Evolutionary conservation across 2,329 filamentous ascomycete genomes (phyloP).

Genomic region (Botrytis byssoidea): DNA sequence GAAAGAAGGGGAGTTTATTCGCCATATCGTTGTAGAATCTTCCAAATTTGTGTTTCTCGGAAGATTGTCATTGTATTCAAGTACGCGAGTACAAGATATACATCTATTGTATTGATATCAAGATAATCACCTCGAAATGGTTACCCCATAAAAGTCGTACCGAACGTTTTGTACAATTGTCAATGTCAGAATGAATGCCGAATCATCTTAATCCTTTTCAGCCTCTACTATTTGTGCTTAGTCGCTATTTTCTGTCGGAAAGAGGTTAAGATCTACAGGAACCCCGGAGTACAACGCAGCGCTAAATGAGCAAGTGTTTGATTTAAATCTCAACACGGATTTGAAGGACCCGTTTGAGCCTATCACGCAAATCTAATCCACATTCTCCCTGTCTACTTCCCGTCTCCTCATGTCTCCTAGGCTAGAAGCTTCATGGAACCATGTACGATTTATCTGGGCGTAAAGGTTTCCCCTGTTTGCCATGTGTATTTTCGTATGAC

Average conservation of each 20-base stretch:
- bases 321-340: constrained; percentile 1
- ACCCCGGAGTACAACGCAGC: background rate
- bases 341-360: background rate
- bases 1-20: background rate
- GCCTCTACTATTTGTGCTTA: background rate
- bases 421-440: constrained; percentile 13
- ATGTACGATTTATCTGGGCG: background rate
- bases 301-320: constrained; percentile 7
- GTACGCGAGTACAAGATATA: background rate
- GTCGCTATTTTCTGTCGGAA: background rate
- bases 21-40: background rate
- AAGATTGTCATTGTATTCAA: background rate
- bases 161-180: background rate
- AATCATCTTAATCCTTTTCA: background rate
- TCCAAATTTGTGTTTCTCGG: background rate
- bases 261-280: background rate
- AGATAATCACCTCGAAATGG: background rate
- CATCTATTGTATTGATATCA: background rate
- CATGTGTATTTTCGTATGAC: constrained; percentile 6
- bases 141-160: background rate
- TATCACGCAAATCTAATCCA: background rate
- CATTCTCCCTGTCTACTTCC: background rate
- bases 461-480: background rate
- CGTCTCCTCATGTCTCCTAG: background rate
- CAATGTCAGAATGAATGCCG: background rate